phyloP scores from a whole-genome alignment of 345 rosid genomes.

The Nasturtium officinale region DNA sequence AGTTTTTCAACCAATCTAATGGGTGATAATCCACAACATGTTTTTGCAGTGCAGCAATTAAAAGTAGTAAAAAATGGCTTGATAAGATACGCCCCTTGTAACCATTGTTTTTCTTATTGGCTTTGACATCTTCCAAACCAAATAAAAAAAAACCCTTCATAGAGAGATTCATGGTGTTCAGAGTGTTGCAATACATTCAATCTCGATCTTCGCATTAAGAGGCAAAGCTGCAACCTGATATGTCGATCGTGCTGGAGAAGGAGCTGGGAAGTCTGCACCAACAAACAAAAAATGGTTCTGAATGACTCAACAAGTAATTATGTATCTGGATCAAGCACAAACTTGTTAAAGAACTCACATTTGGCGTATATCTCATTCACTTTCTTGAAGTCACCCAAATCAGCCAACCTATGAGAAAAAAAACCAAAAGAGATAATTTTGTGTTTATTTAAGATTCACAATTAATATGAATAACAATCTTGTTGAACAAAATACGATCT shows the following conservation, averaged over 20 bases:
- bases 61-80: conserved; percentile 16
- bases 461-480: neutral
- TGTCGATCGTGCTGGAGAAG: conserved; percentile 87
- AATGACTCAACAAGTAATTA: neutral
- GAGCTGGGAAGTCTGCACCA: conserved; percentile 76
- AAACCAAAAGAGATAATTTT: neutral
- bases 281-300: neutral
- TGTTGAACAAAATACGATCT: conserved; percentile 5
- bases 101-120: conserved; percentile 28
- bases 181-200: conserved; percentile 89
- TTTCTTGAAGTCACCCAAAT: conserved; percentile 89
- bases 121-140: conserved; percentile 17
- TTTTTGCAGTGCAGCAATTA: neutral
- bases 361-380: conserved; percentile 91
- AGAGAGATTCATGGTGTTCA: conserved; percentile 21
- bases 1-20: conserved; percentile 35
- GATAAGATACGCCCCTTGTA: conserved; percentile 7
- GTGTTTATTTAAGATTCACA: neutral
- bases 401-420: conserved; percentile 70
- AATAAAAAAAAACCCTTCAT: neutral
- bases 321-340: neutral
- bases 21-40: conserved; percentile 27
- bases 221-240: conserved; percentile 97
- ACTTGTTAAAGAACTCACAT: conserved; percentile 59
- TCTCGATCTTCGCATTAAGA: conserved; percentile 80